A percentile compares a stretch with the other conserved stretches of the same genome.
Conservation (phyloP, 225 moss, liverwort and hornwort species). For the Climacium dendroides region DNA sequence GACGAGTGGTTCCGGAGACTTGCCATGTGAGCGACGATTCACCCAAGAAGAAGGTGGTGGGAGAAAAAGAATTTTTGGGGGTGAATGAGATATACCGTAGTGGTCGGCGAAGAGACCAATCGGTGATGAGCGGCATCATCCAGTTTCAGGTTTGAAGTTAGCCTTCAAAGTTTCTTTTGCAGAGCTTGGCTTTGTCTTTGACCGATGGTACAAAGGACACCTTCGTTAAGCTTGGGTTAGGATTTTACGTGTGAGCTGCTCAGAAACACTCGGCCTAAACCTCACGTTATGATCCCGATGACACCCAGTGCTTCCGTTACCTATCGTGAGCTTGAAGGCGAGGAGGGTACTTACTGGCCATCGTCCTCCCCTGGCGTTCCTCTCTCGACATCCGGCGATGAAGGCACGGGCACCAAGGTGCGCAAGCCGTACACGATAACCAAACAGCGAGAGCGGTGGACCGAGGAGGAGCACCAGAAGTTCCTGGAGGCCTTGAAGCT, state of each 20-base stretch:
- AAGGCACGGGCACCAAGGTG: slow-evolving; percentile 38
- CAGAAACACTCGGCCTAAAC: slow-evolving; percentile 5
- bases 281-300: slow-evolving; percentile 29
- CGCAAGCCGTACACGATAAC: slow-evolving; percentile 68
- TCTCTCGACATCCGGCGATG: slow-evolving; percentile 35
- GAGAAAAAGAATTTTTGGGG: slow-evolving; percentile 2
- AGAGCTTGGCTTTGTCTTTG: slow-evolving; percentile 29
- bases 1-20: slow-evolving; percentile 1
- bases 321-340: slow-evolving; percentile 29
- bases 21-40: slow-evolving; percentile 1
- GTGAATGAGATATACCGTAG: neutral
- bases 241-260: neutral
- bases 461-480: slow-evolving; percentile 62
- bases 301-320: slow-evolving; percentile 38
- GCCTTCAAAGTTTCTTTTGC: slow-evolving; percentile 10
- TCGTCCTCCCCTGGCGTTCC: slow-evolving; percentile 33
- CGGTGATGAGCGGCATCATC: slow-evolving; percentile 16
- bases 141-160: slow-evolving; percentile 37
- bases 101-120: neutral
- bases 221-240: slow-evolving; percentile 18
- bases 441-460: slow-evolving; percentile 61
- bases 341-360: slow-evolving; percentile 38
- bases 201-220: slow-evolving; percentile 27
- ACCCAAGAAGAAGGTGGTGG: slow-evolving; percentile 13
- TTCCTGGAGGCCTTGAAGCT: slow-evolving; percentile 60